Conservation (phyloP, 2,329 filamentous ascomycete species). For the Diaporthe caulivora region DNA sequence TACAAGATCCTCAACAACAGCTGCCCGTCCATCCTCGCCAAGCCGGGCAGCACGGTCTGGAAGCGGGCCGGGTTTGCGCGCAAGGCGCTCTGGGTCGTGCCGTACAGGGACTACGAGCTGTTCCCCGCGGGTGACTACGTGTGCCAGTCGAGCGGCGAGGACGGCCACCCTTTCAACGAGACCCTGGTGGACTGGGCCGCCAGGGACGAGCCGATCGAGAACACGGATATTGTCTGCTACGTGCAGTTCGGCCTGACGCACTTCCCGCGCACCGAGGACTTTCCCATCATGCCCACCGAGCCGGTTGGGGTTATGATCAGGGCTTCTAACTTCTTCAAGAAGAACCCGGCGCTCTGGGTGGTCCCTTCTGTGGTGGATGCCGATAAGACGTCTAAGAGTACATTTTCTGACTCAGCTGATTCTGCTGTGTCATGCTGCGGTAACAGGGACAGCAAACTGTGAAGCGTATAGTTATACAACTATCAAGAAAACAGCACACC, state of each 20-base stretch:
- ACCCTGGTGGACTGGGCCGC: constrained; percentile 83
- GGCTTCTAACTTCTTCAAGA: constrained; percentile 84
- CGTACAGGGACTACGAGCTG: constrained; percentile 84
- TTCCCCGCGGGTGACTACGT: constrained; percentile 90
- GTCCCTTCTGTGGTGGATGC: neutral
- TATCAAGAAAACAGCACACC: no score
- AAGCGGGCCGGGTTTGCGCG: constrained; percentile 90
- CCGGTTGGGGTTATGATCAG: constrained; percentile 84
- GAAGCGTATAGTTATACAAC: no score
- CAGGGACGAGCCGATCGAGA: constrained; percentile 76
- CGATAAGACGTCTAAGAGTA: neutral
- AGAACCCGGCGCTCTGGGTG: constrained; percentile 70
- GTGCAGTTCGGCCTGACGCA: constrained; percentile 94
- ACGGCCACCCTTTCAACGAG: constrained; percentile 68
- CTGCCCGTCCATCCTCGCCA: constrained; percentile 82
- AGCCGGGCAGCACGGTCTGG: constrained; percentile 85
- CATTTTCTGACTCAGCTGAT: neutral
- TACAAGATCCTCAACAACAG: constrained; percentile 94
- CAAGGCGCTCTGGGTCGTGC: constrained; percentile 89
- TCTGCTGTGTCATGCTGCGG: neutral
- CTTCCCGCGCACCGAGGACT: constrained; percentile 91
- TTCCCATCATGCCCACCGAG: constrained; percentile 90
- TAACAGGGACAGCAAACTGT: constrained; percentile 9
- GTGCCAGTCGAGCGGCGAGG: constrained; percentile 84
- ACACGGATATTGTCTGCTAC: constrained; percentile 91